Base-by-base conservation (phyloP, 495 filamentous ascomycete species). In the Lasiosphaeris hirsuta region DNA sequence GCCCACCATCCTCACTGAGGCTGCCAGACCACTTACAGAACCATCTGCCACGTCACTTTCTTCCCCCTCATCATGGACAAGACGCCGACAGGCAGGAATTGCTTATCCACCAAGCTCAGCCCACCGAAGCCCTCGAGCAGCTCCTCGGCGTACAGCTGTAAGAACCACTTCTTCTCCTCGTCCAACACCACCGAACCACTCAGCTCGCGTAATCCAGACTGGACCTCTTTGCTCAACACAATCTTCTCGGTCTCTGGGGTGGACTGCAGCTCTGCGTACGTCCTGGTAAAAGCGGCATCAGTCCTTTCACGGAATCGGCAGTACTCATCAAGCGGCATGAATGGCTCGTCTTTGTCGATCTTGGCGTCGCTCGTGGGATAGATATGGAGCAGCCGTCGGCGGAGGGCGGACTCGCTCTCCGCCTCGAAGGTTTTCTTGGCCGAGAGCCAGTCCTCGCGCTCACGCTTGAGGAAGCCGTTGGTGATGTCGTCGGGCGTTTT, bases 1-100 rank as follows among this genome's bases (percentile, higher is more conserved):
- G 9, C 7, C 17, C 0, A 1, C 23, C 23, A 30, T 2, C 23
- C 14, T 11, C 19, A 48, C 8, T 19, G 13, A 35, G 14, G 0
- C 23, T n/a, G 8, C 2, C 39, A 18, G n/a, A 17, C 0, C 7
- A 17, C 19, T 69, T 45, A 74, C 18, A 75, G 55, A 23, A 72
- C 64, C 71, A 74, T 74, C 61, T 82, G 76, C 82, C 82, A 85
- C 50, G 63, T 75, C 39, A 85, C 77, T 63, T 72, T 78, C 64
- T 79, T 78, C 37, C 73, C 75, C 62, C 75, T 76, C 60, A 85
- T 70, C 73, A 82, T 75, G 15, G 62, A 68, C 59, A 84, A 61
- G 34, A 85, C 61, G 0, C 83, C 80, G 37, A 82, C 69, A 0
- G 82, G 81, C 57, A 86, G 65, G 54, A 82, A 75, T 37, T 74